These are phyloP conservation scores for Aspergillus ochraceus DNA, from an alignment of 2,329 filamentous ascomycete genomes.

Conservation along the genomic window DNA sequence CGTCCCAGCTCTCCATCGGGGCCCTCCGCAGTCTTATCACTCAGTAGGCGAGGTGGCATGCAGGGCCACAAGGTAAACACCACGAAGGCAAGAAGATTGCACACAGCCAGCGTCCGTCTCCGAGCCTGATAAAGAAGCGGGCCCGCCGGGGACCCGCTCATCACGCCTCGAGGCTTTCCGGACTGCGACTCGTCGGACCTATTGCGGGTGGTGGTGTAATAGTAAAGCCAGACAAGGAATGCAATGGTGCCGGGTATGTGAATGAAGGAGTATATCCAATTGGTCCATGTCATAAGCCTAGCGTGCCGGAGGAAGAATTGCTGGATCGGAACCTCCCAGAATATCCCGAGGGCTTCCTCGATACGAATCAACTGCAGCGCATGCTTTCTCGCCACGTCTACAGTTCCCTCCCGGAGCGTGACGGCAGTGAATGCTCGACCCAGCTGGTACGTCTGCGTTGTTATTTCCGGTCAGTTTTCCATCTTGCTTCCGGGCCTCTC, in stretches of 20 bases:
- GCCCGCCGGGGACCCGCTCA: conserved; percentile 47
- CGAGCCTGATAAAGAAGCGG: conserved; percentile 57
- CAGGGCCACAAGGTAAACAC: conserved; percentile 61
- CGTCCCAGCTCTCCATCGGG: conserved; percentile 59
- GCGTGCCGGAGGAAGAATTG: conserved; percentile 56
- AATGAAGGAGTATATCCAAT: conserved; percentile 73
- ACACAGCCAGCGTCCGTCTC: conserved; percentile 57
- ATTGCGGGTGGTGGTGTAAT: conserved; percentile 66
- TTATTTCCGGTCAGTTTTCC: background rate
- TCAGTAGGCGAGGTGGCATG: conserved; percentile 60
- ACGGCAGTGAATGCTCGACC: conserved; percentile 71
- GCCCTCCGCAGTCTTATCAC: conserved; percentile 55
- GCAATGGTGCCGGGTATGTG: conserved; percentile 75
- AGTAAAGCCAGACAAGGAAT: conserved; percentile 67
- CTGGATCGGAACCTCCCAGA: conserved; percentile 65
- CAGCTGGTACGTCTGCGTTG: conserved; percentile 67
- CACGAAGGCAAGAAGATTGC: conserved; percentile 60
- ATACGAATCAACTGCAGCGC: conserved; percentile 66
- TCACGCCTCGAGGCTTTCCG: conserved; percentile 36
- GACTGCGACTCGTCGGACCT: conserved; percentile 43
- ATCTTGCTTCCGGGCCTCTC: background rate
- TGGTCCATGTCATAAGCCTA: conserved; percentile 65
- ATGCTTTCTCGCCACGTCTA: conserved; percentile 67
- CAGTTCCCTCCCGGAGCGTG: conserved; percentile 66
- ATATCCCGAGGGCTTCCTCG: conserved; percentile 65